These are phyloP conservation scores for Candida koratica DNA, from an alignment of 805 yeast species.

Conservation along the genomic window DNA sequence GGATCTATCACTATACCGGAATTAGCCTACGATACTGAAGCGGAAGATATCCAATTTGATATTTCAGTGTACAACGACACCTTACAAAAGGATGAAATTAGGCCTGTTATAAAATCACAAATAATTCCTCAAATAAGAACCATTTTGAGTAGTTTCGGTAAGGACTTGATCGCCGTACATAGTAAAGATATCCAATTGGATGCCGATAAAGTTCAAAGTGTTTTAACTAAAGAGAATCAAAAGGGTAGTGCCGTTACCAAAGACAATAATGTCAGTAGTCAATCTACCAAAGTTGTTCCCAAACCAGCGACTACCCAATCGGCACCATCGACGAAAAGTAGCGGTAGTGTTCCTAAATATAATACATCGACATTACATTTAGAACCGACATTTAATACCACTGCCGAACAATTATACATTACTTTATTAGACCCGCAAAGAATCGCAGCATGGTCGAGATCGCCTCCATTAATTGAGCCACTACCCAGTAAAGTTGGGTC, in stretches of 20 bases:
- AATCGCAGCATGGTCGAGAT: slow-evolving; percentile 88
- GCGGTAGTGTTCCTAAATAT: slow-evolving; percentile 49
- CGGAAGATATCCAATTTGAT: slow-evolving; percentile 81
- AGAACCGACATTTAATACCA: slow-evolving; percentile 77
- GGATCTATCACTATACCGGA: slow-evolving; percentile 89
- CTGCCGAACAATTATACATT: slow-evolving; percentile 78
- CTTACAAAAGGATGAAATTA: slow-evolving; percentile 46
- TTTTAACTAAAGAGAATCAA: slow-evolving; percentile 50
- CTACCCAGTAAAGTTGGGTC: slow-evolving; percentile 53
- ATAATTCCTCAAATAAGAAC: slow-evolving; percentile 69
- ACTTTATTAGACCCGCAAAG: slow-evolving; percentile 75
- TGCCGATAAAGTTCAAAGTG: slow-evolving; percentile 34
- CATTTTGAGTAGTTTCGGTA: slow-evolving; percentile 62
- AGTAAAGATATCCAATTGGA: slow-evolving; percentile 87
- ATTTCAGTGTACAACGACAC: slow-evolving; percentile 59
- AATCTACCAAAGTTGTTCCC: slow-evolving; percentile 10
- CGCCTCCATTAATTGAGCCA: slow-evolving; percentile 54
- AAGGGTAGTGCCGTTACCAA: slow-evolving; percentile 3
- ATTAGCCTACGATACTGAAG: slow-evolving; percentile 86
- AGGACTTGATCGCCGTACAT: slow-evolving; percentile 67
- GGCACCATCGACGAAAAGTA: slow-evolving; percentile 6
- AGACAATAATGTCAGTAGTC: slow-evolving; percentile 7
- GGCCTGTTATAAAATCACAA: slow-evolving; percentile 44
- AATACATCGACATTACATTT: slow-evolving; percentile 78
- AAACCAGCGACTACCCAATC: slow-evolving; percentile 10